A percentile compares a stretch with the other conserved stretches of the same genome.
phyloP scores from a whole-genome alignment of 768 basidiomycete species.

The Phaffia tasmanica region DNA sequence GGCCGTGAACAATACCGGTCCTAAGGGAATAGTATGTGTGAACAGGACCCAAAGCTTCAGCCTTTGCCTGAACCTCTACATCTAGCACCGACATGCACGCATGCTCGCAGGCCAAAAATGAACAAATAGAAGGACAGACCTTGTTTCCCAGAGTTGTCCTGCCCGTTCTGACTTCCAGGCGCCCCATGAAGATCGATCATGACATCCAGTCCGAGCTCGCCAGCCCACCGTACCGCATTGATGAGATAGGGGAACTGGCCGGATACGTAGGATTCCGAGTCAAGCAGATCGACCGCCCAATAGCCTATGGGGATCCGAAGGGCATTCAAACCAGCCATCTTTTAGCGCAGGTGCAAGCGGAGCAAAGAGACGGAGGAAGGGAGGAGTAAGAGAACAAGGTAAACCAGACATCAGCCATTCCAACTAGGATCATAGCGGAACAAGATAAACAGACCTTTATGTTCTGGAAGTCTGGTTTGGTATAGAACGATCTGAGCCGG shows the following conservation, averaged over 20 bases:
- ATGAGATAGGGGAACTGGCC: conserved; percentile 26
- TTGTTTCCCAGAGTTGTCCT: conserved; percentile 18
- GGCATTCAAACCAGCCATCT: conserved; percentile 23
- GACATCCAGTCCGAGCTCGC: conserved; percentile 11
- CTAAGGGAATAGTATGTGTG: too few species aligned
- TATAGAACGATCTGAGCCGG: conserved; percentile 25
- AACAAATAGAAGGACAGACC: too few species aligned
- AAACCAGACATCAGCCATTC: too few species aligned
- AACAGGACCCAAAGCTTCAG: background rate
- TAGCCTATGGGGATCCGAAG: conserved; percentile 29
- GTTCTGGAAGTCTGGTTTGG: conserved; percentile 23
- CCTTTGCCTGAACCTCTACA: too few species aligned
- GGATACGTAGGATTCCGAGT: conserved; percentile 27
- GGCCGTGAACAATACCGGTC: conserved; percentile 17
- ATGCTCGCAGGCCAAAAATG: too few species aligned
- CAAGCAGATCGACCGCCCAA: conserved; percentile 25
- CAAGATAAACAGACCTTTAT: conserved; percentile 11
- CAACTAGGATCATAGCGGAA: too few species aligned
- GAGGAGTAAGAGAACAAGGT: too few species aligned
- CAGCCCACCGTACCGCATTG: conserved; percentile 18
- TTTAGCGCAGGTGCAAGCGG: too few species aligned
- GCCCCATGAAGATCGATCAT: conserved; percentile 21
- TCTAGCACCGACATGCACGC: background rate
- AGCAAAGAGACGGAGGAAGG: too few species aligned
- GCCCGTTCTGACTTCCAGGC: conserved; percentile 21